phyloP scores from a whole-genome alignment of 768 basidiomycete species.

The Boletus pseudo-olivaceus region DNA sequence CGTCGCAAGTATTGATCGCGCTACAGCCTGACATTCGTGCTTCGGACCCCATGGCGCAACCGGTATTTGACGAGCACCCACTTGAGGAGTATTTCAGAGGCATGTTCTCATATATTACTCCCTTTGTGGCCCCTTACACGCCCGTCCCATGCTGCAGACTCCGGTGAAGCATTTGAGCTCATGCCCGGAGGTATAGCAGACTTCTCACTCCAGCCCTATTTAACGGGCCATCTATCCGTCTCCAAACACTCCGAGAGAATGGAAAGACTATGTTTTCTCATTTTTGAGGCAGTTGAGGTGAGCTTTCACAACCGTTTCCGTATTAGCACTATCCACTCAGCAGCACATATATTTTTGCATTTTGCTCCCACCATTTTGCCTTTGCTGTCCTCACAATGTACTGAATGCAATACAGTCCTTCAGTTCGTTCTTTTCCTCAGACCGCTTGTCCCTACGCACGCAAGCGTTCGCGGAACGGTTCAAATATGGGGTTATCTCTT shows the following conservation, averaged over 20 bases:
- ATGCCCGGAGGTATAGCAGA: slow-evolving; percentile 55
- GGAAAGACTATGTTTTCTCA: slow-evolving; percentile 26
- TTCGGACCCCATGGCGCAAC: slow-evolving; percentile 58
- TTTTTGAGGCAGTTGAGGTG: slow-evolving; percentile 35
- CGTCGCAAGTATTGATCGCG: slow-evolving; percentile 9
- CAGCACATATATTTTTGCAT: slow-evolving; percentile 1
- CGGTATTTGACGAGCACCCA: slow-evolving; percentile 74
- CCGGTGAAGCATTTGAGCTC: slow-evolving; percentile 51
- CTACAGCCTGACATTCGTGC: background rate
- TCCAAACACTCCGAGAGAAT: slow-evolving; percentile 23
- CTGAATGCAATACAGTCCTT: slow-evolving; percentile 33
- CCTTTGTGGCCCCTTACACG: slow-evolving; percentile 9
- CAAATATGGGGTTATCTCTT: slow-evolving; percentile 82
- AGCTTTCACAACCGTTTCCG: slow-evolving; percentile 21
- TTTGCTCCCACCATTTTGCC: background rate
- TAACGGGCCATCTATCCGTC: slow-evolving; percentile 3
- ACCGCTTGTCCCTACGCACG: slow-evolving; percentile 33
- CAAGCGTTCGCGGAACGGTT: slow-evolving; percentile 70
- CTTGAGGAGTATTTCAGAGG: slow-evolving; percentile 71
- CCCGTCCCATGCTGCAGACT: slow-evolving; percentile 39
- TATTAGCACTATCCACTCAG: slow-evolving; percentile 12
- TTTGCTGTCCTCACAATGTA: slow-evolving; percentile 10
- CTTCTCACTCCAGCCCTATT: slow-evolving; percentile 24
- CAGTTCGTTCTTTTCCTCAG: slow-evolving; percentile 34
- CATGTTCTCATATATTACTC: slow-evolving; percentile 20